phyloP scores from a whole-genome alignment of 2,329 filamentous ascomycete genomes.

The Chaetomiaceae sp. region DNA sequence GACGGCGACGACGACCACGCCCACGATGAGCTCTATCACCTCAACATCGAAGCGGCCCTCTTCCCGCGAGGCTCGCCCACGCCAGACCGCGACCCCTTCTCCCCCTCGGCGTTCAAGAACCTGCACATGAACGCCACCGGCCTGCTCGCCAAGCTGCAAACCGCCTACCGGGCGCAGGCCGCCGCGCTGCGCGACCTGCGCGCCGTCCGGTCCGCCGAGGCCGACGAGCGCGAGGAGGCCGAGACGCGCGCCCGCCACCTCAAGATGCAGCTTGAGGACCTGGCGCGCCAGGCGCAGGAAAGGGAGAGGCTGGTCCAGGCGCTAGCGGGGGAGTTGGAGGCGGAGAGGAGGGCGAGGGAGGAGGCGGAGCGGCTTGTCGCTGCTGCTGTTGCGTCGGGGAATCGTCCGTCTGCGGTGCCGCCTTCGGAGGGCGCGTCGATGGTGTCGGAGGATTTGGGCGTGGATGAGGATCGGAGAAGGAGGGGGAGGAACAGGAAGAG shows the following conservation, averaged over 20 bases:
- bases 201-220: constrained; percentile 24
- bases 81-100: constrained; percentile 44
- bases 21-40: constrained; percentile 42
- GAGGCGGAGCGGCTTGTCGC: constrained; percentile 21
- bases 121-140: constrained; percentile 52
- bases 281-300: constrained; percentile 47
- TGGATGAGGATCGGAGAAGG: constrained; percentile 41
- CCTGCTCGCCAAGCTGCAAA: constrained; percentile 50
- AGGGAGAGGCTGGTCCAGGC: constrained; percentile 45
- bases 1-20: constrained; percentile 26
- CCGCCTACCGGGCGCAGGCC: constrained; percentile 50
- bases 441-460: constrained; percentile 47
- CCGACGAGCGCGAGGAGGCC: constrained; percentile 52
- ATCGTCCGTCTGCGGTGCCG: background rate
- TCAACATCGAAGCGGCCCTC: constrained; percentile 50
- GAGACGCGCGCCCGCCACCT: constrained; percentile 47
- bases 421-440: constrained; percentile 32
- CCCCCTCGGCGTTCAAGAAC: constrained; percentile 55
- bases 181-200: constrained; percentile 39
- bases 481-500: constrained; percentile 13
- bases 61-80: constrained; percentile 40
- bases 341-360: constrained; percentile 44
- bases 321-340: constrained; percentile 40
- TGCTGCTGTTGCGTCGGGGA: background rate
- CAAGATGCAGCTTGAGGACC: constrained; percentile 54